A percentile compares a stretch with the other conserved stretches of the same genome.
Evolutionary conservation across 805 yeast species (phyloP).

Genomic region (Nakazawaea ernobii): DNA sequence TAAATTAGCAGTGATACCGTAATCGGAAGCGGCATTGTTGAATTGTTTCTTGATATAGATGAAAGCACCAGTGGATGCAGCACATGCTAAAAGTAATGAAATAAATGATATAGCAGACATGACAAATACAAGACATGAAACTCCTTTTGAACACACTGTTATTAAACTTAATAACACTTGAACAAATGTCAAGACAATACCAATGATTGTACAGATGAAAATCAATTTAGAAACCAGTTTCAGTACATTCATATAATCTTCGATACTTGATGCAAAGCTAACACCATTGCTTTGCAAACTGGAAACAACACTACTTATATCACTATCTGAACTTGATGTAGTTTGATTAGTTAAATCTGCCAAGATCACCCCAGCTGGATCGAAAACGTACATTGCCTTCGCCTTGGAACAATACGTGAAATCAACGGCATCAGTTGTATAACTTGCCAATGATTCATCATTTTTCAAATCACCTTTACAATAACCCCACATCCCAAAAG

Average conservation of each 20-base stretch:
- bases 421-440: constrained; percentile 18
- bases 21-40: constrained; percentile 38
- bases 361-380: constrained; percentile 35
- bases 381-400: constrained; percentile 48
- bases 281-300: constrained; percentile 22
- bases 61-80: constrained; percentile 60
- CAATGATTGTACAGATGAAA: constrained; percentile 47
- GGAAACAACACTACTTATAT: constrained; percentile 10
- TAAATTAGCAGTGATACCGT: constrained; percentile 51
- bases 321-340: constrained; percentile 16
- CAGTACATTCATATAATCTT: constrained; percentile 37
- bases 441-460: constrained; percentile 9
- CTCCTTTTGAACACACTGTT: constrained; percentile 40
- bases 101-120: constrained; percentile 35
- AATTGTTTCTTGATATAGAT: constrained; percentile 41
- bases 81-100: constrained; percentile 39
- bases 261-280: constrained; percentile 48
- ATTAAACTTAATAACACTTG: constrained; percentile 37
- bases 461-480: constrained; percentile 37
- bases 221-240: constrained; percentile 49
- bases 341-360: constrained; percentile 15
- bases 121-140: constrained; percentile 39
- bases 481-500: constrained; percentile 61
- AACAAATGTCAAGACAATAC: constrained; percentile 39
- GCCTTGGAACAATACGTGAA: constrained; percentile 51